Base-by-base conservation (phyloP, 768 basidiomycete genomes). In the Termitomyces sp. region DNA sequence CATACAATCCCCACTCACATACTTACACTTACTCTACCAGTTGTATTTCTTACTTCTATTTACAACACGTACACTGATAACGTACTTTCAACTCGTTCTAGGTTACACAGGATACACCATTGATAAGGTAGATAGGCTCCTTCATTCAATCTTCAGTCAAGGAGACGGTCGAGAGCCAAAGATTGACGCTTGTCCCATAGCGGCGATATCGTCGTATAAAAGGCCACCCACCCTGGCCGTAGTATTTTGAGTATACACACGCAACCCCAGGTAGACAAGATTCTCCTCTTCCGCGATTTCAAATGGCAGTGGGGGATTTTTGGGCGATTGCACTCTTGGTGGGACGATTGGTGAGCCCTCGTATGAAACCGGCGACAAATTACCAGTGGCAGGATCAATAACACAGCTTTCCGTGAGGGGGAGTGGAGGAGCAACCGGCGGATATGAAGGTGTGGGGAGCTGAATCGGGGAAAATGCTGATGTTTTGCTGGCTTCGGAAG, bases 211-310 rank as follows among this genome's bases (percentile, higher is more conserved):
- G 15, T 22, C 34, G 45, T 55, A 58, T 31, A 64, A 52, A 63
- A 63, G 69, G 4, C 73, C 73, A 30, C 68, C 65, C 11, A 77
- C 68, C 9, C 64, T 61, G 11, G 68, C 73, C 66, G 72, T 64
- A 67, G 76, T 63, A 70, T 78, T 78, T 71, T 81, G 68, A 65
- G 76, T 75, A 59, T 78, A 78, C 65, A 76, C 78, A 68, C 72
- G 74, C 66, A 70, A 70, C 37, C 67, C 78, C 58, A 70, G 67
- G 68, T 69, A 74, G 1, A 81, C 72, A 7, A 75, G 72, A 60
- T 80, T 74, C 9, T 78, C 68, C 31, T 73, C 68, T 67, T 70
- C 42, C 58, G 63, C 47, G 27, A 65, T 65, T 31, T 62, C 62
- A 30, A 67, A 63, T 5, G 34, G 47, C 13, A 63, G 59, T 2